Base-by-base conservation (phyloP, 441 rosid species). In the Codiaeum variegatum region DNA sequence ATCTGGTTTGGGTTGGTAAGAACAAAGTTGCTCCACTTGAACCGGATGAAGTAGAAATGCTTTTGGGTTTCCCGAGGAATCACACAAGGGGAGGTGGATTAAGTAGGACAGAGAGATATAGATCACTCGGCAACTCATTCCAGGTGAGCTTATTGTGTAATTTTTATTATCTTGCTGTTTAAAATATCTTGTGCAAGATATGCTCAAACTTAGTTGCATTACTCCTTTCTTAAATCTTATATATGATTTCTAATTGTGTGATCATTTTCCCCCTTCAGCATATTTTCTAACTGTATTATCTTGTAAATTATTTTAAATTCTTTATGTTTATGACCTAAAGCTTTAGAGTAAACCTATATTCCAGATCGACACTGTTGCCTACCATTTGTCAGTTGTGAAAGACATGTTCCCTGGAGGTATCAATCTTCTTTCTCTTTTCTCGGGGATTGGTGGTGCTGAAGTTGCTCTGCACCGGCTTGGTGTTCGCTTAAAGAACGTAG, bases 401-500 rank as follows among this genome's bases (percentile, higher is more conserved):
- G 81, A 82, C 1, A 11, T 89, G 76, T 94, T 72, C 75, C 94
- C 98, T 0, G 21, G 31, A 19, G 99, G 99, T 16, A 75, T 94
- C 72, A 94, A 88, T 65, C 74, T 92, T 8, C 87, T 94, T 4
- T 94, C 99, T 0, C 89, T 94, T 42, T 94, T 94, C 80, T 87
- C 98, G 24, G 99, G 99, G 5, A 94, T 94, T 23, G 99, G 99
- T 18, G 99, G 98, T 23, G 99, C 86, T 0, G 98, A 94, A 78
- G 97, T 94, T 49, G 96, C 97, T 11, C 85, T 94, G n/a, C 87
- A 92, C 67, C 86, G 96, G 42, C 92, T 92, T 18, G 90, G 91
- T 8, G 66, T 94, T 28, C 88, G 78, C 0, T 59, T 92, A 79
- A 94, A 92, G 77, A 80, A 62, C 16, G 94, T 94, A 2, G 97